These are phyloP conservation scores for Quercus mongolica DNA, from an alignment of 306 rosid genomes.

Conservation along the genomic window DNA sequence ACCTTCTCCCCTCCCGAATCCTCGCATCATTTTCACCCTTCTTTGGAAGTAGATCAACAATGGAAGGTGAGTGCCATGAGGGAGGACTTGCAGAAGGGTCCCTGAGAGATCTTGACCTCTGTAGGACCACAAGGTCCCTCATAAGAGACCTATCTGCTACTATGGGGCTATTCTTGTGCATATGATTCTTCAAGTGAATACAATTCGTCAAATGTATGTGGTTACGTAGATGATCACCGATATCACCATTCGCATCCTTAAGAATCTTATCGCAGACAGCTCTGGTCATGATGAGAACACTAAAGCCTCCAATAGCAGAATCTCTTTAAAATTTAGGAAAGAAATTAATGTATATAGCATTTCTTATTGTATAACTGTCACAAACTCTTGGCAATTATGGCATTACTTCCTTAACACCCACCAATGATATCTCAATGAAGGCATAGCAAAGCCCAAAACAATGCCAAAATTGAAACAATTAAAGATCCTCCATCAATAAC, in stretches of 20 bases:
- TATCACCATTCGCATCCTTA: conserved; percentile 96
- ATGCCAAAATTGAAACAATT: conserved; percentile 37
- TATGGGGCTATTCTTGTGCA: conserved; percentile 97
- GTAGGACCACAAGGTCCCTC: conserved; percentile 91
- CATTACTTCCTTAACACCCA: conserved; percentile 10
- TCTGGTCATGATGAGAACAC: conserved; percentile 86
- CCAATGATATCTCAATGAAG: conserved; percentile 16
- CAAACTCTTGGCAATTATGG: conserved; percentile 31
- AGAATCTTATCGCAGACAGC: conserved; percentile 85
- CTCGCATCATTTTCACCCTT: too few species aligned
- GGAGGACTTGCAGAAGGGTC: conserved; percentile 99
- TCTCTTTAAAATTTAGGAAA: conserved; percentile 45
- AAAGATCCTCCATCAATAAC: conserved; percentile 18
- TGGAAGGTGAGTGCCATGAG: conserved; percentile 87
- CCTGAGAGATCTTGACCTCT: conserved; percentile 83
- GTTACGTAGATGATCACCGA: conserved; percentile 91
- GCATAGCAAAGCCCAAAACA: conserved; percentile 27
- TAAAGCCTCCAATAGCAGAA: conserved; percentile 36
- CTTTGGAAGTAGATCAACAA: too few species aligned
- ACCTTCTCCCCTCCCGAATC: conserved; percentile 69
- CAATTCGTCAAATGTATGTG: conserved; percentile 97
- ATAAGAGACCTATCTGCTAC: conserved; percentile 81
- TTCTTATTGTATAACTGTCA: conserved; percentile 20
- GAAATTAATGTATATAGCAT: conserved; percentile 41
- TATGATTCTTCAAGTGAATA: conserved; percentile 98